phyloP scores from a whole-genome alignment of 208 protist genomes.

The Trypanosoma caninum region DNA sequence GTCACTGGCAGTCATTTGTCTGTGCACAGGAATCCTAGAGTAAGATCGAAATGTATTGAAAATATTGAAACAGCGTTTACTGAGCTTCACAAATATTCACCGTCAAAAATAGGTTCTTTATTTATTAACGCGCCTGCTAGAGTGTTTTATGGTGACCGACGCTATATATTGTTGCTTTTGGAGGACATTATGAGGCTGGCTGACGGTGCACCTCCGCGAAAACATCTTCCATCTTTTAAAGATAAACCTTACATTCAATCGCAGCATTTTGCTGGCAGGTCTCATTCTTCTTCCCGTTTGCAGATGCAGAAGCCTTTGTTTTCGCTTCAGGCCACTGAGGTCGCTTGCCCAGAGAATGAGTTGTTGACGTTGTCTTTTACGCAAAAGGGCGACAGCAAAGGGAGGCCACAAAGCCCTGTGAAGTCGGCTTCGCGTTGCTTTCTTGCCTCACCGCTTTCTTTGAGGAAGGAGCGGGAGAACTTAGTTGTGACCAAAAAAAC shows the following conservation, averaged over 20 bases:
- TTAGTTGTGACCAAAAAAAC: background rate
- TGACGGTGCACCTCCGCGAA: conserved; percentile 10
- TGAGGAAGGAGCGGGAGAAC: background rate
- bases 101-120: conserved; percentile 27
- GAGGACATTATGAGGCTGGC: conserved; percentile 27
- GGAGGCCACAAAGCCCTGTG: background rate
- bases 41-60: conserved; percentile 40
- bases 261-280: background rate
- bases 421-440: conserved; percentile 4
- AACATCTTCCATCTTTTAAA: background rate
- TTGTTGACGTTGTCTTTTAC: background rate
- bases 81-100: conserved; percentile 25
- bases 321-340: background rate
- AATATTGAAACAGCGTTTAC: conserved; percentile 44
- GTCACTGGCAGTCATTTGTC: conserved; percentile 11
- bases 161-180: conserved; percentile 44
- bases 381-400: background rate
- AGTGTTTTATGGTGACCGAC: conserved; percentile 42
- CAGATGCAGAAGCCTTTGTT: background rate
- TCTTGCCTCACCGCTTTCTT: conserved; percentile 18
- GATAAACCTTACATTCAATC: conserved; percentile 9
- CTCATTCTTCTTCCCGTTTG: background rate
- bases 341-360: too few species aligned
- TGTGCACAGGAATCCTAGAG: conserved; percentile 49
- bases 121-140: conserved; percentile 19